A percentile compares a stretch with the other conserved stretches of the same genome.
Conservation (phyloP, 768 basidiomycete genomes). For the Trametes maxima region DNA sequence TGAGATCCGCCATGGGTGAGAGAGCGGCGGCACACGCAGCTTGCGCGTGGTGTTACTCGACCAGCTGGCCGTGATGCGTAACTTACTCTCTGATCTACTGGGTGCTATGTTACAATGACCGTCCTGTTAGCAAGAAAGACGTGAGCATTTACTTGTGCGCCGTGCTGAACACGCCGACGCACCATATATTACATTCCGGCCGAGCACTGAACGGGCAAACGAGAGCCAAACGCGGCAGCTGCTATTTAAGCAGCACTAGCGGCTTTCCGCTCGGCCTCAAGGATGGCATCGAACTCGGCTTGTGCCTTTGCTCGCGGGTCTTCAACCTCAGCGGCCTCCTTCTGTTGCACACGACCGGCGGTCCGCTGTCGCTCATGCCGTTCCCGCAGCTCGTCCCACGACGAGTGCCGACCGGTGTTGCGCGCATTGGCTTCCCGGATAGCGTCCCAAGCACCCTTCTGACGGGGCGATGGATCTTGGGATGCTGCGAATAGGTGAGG, state of each 20-base stretch:
- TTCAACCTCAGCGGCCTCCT: constrained; percentile 21
- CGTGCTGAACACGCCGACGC: neutral
- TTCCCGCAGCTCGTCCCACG: constrained; percentile 73
- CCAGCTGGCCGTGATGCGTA: neutral
- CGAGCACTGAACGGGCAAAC: neutral
- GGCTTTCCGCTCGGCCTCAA: constrained; percentile 57
- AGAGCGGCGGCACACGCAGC: neutral
- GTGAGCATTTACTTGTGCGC: too few species aligned
- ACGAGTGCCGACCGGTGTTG: constrained; percentile 45
- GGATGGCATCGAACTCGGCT: constrained; percentile 57
- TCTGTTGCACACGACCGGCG: constrained; percentile 5
- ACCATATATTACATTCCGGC: constrained; percentile 5
- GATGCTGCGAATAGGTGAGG: neutral
- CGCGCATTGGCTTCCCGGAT: constrained; percentile 58
- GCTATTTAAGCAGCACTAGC: constrained; percentile 13
- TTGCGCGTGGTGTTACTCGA: neutral
- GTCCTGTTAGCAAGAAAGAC: too few species aligned
- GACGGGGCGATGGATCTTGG: constrained; percentile 10
- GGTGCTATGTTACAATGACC: neutral
- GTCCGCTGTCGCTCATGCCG: constrained; percentile 45
- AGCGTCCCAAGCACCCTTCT: constrained; percentile 60
- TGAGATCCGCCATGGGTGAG: neutral
- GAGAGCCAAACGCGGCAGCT: neutral
- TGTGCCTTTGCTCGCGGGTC: constrained; percentile 47
- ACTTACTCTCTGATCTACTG: neutral